phyloP scores from a whole-genome alignment of 805 yeast species.

The Candida fluviatilis region DNA sequence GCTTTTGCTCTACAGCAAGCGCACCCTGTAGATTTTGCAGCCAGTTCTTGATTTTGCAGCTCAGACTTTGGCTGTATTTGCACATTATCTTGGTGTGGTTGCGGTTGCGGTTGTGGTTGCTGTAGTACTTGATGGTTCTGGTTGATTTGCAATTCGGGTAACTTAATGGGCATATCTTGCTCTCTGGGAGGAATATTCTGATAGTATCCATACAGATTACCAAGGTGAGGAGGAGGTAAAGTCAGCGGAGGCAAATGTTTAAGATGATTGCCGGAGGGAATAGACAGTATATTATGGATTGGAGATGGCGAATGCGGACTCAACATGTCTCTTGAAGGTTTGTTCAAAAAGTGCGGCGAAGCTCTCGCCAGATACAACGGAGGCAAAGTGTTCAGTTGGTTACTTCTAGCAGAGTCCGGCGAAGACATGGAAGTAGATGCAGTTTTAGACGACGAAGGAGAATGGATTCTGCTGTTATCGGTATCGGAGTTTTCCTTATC shows the following conservation, averaged over 20 bases:
- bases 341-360: constrained; percentile 11
- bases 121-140: not conserved
- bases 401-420: constrained; percentile 2
- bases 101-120: not conserved
- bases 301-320: constrained; percentile 37
- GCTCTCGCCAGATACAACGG: constrained; percentile 8
- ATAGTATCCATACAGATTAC: constrained; percentile 5
- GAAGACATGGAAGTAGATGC: not conserved
- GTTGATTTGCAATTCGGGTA: constrained; percentile 1
- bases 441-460: not conserved
- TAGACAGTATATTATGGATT: too few relatives aligned
- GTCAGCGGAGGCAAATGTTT: not conserved
- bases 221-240: constrained; percentile 27
- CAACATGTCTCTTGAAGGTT: constrained; percentile 31
- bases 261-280: not conserved
- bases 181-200: constrained; percentile 7
- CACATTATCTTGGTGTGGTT: too few relatives aligned
- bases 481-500: constrained; percentile 1
- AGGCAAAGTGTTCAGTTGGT: not conserved
- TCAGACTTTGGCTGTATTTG: too few relatives aligned
- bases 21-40: not conserved
- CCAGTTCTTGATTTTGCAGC: too few relatives aligned
- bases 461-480: not conserved
- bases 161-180: constrained; percentile 1
- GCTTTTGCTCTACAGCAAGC: constrained; percentile 1